Evolutionary conservation across 2,329 filamentous ascomycete genomes (phyloP).

Genomic region (Pyricularia grisea): DNA sequence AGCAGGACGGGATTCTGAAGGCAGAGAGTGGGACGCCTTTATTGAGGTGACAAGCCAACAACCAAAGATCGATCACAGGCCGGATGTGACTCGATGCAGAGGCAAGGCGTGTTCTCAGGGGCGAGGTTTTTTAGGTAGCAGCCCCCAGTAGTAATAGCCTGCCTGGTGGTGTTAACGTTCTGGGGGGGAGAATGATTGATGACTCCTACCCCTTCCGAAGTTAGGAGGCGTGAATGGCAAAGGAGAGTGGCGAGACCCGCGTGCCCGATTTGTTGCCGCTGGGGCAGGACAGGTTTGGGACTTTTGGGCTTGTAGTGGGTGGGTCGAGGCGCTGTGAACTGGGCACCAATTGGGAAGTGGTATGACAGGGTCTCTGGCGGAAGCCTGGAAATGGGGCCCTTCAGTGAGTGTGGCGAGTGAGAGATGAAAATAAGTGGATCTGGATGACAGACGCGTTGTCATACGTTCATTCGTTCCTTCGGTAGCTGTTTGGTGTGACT

Average conservation of each 20-base stretch:
- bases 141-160: background rate
- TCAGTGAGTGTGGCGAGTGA: slow-evolving; percentile 15
- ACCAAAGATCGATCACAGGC: slow-evolving; percentile 1
- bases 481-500: slow-evolving; percentile 2
- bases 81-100: background rate
- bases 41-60: background rate
- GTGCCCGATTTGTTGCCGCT: slow-evolving; percentile 8
- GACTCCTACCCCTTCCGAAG: slow-evolving; percentile 4
- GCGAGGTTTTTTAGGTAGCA: background rate
- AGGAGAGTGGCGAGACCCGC: slow-evolving; percentile 6
- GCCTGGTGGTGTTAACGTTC: background rate
- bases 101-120: background rate
- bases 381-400: slow-evolving; percentile 20
- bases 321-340: slow-evolving; percentile 7
- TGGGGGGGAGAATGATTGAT: slow-evolving; percentile 4
- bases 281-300: slow-evolving; percentile 5
- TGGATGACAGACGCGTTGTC: slow-evolving; percentile 5
- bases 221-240: slow-evolving; percentile 6
- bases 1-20: background rate
- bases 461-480: background rate
- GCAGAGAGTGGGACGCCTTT: background rate
- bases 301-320: slow-evolving; percentile 13
- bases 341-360: slow-evolving; percentile 14
- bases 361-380: slow-evolving; percentile 16
- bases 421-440: background rate